phyloP scores from a whole-genome alignment of 257 asterid species.

The Jasminum sambac region DNA sequence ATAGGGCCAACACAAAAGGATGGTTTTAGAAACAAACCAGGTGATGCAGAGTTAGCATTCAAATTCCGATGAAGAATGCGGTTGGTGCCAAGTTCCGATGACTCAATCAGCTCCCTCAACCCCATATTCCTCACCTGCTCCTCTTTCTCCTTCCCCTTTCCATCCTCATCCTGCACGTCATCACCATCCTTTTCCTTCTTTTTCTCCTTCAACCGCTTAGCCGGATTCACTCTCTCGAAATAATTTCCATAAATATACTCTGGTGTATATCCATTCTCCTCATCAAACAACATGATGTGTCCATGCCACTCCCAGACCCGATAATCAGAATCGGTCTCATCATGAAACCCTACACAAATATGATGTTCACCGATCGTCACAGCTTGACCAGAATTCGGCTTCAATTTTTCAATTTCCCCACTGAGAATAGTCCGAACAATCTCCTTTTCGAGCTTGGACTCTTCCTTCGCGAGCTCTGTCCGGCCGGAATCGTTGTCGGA shows the following conservation, averaged over 20 bases:
- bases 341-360: constrained; percentile 89
- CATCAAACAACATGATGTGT: constrained; percentile 89
- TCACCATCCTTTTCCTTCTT: constrained; percentile 24
- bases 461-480: constrained; percentile 75
- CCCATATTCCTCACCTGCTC: constrained; percentile 59
- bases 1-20: constrained; percentile 19
- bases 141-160: constrained; percentile 17
- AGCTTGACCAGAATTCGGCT: constrained; percentile 95
- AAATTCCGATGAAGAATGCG: constrained; percentile 74
- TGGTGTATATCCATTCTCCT: constrained; percentile 84
- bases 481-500: constrained; percentile 34
- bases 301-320: constrained; percentile 99
- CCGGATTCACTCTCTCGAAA: constrained; percentile 65
- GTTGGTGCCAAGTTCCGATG: constrained; percentile 44
- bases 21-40: constrained; percentile 40
- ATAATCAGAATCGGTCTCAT: constrained; percentile 73
- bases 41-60: constrained; percentile 55
- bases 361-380: constrained; percentile 84
- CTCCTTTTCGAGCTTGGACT: constrained; percentile 82
- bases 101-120: constrained; percentile 78
- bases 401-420: constrained; percentile 64
- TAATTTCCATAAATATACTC: constrained; percentile 96
- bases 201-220: constrained; percentile 28
- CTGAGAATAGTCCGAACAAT: constrained; percentile 64
- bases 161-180: constrained; percentile 17